phyloP scores from a whole-genome alignment of 2,329 filamentous ascomycete species.

The Calonectria naviculata region DNA sequence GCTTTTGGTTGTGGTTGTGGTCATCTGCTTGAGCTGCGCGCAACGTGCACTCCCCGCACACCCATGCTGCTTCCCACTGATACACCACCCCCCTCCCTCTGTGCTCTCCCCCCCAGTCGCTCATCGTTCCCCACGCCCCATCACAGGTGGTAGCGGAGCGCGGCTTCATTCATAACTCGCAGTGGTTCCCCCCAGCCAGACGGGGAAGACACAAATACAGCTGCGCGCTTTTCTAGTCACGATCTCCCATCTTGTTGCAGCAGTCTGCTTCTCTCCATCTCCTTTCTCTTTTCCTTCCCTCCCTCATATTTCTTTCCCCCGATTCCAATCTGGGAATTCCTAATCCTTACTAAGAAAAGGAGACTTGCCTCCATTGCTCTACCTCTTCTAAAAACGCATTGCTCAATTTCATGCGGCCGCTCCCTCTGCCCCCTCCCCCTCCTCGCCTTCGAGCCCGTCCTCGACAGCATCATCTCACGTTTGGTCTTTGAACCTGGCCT shows the following conservation, averaged over 20 bases:
- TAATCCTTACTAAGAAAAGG: not conserved
- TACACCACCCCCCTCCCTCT: not conserved
- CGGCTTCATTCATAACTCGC: constrained; percentile 40
- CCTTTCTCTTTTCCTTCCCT: constrained; percentile 4
- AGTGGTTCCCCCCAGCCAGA: constrained; percentile 30
- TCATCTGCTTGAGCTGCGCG: constrained; percentile 8
- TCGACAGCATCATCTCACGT: constrained; percentile 15
- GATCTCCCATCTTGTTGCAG: not conserved
- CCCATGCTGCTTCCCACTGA: not conserved
- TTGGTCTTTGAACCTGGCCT: constrained; percentile 21
- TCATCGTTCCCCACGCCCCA: constrained; percentile 23
- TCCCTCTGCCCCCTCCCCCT: constrained; percentile 26
- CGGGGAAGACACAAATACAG: constrained; percentile 37
- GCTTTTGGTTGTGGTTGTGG: not conserved
- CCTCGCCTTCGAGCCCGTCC: constrained; percentile 29
- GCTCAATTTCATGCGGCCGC: constrained; percentile 34
- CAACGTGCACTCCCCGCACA: constrained; percentile 8
- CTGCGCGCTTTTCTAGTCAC: constrained; percentile 39
- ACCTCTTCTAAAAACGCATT: constrained; percentile 8
- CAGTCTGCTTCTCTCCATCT: constrained; percentile 15
- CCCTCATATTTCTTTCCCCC: not conserved
- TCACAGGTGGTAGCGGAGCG: constrained; percentile 24
- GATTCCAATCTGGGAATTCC: constrained; percentile 2
- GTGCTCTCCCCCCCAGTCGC: not conserved
- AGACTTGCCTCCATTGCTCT: constrained; percentile 20